phyloP scores from a whole-genome alignment of 176 grass and related monocot genomes.

The Ensete ventricosum region DNA sequence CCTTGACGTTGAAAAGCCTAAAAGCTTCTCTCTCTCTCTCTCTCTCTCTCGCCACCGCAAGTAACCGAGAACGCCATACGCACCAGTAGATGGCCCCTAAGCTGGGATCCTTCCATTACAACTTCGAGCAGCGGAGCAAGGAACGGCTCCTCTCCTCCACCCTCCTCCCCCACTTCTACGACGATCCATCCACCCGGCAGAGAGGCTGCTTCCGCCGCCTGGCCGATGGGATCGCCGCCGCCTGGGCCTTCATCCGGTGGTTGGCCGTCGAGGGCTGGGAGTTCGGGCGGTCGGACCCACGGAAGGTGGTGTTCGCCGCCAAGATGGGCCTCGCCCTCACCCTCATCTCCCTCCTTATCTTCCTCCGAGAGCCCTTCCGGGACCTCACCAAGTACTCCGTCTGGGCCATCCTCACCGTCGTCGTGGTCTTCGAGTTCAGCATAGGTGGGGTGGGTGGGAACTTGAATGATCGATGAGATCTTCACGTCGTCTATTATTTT shows the following conservation, averaged over 20 bases:
- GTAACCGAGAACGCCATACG: no score
- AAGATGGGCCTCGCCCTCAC: slow-evolving; percentile 58
- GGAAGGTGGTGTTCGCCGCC: slow-evolving; percentile 64
- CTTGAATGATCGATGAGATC: background rate
- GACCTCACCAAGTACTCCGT: slow-evolving; percentile 72
- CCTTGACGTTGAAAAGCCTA: no score
- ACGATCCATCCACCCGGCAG: background rate
- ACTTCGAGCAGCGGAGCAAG: slow-evolving; percentile 16
- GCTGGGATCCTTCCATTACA: slow-evolving; percentile 11
- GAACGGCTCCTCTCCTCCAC: slow-evolving; percentile 6
- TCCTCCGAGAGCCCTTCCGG: slow-evolving; percentile 53
- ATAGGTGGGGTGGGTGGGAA: slow-evolving; percentile 35
- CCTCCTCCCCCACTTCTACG: background rate
- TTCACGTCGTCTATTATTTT: background rate
- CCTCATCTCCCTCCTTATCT: slow-evolving; percentile 66
- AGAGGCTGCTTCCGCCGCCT: slow-evolving; percentile 13
- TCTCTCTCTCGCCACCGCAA: no score
- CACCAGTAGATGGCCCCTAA: background rate
- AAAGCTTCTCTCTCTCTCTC: no score
- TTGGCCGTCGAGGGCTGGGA: slow-evolving; percentile 30
- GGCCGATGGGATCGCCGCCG: background rate
- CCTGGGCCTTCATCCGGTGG: slow-evolving; percentile 7
- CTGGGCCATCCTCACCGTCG: slow-evolving; percentile 95
- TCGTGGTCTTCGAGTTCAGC: slow-evolving; percentile 94
- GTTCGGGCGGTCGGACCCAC: slow-evolving; percentile 51